These are phyloP conservation scores for Claviceps sorghi DNA, from an alignment of 2,329 filamentous ascomycete species.

Conservation along the genomic window DNA sequence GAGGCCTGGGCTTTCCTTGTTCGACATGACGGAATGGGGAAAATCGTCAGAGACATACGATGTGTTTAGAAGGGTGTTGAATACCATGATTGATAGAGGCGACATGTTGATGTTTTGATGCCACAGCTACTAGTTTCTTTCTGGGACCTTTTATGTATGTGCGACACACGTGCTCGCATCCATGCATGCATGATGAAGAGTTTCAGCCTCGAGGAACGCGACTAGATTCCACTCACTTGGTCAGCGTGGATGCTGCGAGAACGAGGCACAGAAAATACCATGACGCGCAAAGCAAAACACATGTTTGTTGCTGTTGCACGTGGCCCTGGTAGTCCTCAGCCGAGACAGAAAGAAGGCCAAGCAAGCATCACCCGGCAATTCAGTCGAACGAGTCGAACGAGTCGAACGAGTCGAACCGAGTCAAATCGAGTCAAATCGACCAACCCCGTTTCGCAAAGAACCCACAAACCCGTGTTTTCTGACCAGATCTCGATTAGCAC, in stretches of 20 bases:
- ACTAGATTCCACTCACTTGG: background rate
- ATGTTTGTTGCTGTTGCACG: background rate
- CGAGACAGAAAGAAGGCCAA: background rate
- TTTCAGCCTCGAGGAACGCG: background rate
- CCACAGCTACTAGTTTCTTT: background rate
- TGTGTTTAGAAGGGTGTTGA: background rate
- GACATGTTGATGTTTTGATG: background rate
- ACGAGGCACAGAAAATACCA: background rate
- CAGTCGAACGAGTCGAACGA: too few species aligned
- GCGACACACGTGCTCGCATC: background rate
- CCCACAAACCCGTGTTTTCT: background rate
- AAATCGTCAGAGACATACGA: background rate
- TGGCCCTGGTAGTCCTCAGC: background rate
- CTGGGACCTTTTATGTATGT: background rate
- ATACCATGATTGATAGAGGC: background rate
- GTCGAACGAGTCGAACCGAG: background rate
- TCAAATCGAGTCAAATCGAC: background rate
- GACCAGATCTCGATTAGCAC: background rate
- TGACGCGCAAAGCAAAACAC: background rate
- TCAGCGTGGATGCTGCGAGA: background rate
- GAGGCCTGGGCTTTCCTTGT: too few species aligned
- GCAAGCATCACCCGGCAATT: background rate
- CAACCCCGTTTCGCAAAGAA: background rate
- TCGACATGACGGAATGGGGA: background rate
- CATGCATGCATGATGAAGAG: background rate